Base-by-base conservation (phyloP, 345 rosid species). In the Barbarea vulgaris region DNA sequence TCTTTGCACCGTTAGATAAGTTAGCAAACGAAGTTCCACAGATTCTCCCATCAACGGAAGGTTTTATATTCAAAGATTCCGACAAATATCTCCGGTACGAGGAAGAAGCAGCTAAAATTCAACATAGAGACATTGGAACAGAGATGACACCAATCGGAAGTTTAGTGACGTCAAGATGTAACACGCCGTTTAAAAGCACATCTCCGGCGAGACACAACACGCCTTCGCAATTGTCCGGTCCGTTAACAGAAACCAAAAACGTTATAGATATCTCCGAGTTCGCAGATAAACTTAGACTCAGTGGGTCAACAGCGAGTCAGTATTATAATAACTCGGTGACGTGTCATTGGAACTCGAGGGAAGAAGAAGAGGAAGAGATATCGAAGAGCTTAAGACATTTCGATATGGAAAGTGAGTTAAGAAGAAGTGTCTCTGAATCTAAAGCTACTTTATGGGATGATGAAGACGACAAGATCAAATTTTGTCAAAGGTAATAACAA, bases 151-250 rank as follows among this genome's bases (percentile, higher is more conserved):
- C 99, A 9, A 66, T 85, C 1, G 93, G 93, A 44, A 93, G 98
- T 73, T 85, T 91, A 33, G 82, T 90, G 3, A 79, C 87, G 64
- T 91, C 98, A n/a, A 82, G 95, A 78, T 89, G 98, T 76, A 86
- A 85, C 70, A 87, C 97, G 1, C 97, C 97, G 46, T 85, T 84
- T 76, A 85, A 67, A 72, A 81, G 67, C 71, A 76, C 85, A 31
- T 94, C 98, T 3, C 97, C 98, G 31, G 95, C 96, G 10, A 84
- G 96, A 63, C 93, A 94, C 75, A 94, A 90, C 88, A 94, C 98
- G 2, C 97, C 98, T 12, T 93, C 91, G 51, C 80, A 77, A 71
- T 68, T 91, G 86, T 94, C 98, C 4, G 98, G 98, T 22, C 96
- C 96, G 2, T 78, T 94, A 79, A 82, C 86, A 34, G 80, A 77